Percentiles rank a stretch among this genome's conserved stretches.
Conservation (phyloP, 352 stramenopile species). For the Pythium rhizo-oryzae region DNA sequence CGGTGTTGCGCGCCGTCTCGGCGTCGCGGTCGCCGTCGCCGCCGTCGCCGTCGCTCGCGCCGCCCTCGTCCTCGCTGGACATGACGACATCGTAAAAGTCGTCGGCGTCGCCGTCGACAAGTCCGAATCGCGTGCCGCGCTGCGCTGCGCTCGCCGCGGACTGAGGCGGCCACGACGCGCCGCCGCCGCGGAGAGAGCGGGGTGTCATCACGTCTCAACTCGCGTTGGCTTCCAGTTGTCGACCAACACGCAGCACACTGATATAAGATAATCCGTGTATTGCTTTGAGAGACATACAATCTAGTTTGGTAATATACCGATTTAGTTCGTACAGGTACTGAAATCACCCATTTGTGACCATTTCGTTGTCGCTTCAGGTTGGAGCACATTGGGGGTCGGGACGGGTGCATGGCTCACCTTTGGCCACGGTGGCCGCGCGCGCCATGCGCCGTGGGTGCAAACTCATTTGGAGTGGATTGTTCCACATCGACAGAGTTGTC, state of each 20-base stretch:
- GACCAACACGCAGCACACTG: no score
- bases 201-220: neutral
- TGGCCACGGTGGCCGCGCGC: no score
- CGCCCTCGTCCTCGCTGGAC: slow-evolving; percentile 58
- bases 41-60: slow-evolving; percentile 34
- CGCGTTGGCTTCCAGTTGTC: neutral
- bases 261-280: no score
- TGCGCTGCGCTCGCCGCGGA: neutral
- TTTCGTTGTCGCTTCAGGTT: neutral
- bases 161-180: neutral
- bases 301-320: no score
- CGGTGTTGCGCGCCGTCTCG: slow-evolving; percentile 28
- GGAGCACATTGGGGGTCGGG: no score
- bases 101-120: slow-evolving; percentile 36
- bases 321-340: neutral
- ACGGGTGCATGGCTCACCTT: no score
- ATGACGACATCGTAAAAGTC: slow-evolving; percentile 64
- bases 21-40: neutral
- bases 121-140: slow-evolving; percentile 19
- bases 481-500: no score
- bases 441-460: no score
- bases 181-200: neutral
- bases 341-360: neutral
- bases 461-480: no score
- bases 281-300: no score